A percentile compares a stretch with the other conserved stretches of the same genome.
phyloP scores from a whole-genome alignment of 2,329 filamentous ascomycete species.

The Fusarium agapanthi region DNA sequence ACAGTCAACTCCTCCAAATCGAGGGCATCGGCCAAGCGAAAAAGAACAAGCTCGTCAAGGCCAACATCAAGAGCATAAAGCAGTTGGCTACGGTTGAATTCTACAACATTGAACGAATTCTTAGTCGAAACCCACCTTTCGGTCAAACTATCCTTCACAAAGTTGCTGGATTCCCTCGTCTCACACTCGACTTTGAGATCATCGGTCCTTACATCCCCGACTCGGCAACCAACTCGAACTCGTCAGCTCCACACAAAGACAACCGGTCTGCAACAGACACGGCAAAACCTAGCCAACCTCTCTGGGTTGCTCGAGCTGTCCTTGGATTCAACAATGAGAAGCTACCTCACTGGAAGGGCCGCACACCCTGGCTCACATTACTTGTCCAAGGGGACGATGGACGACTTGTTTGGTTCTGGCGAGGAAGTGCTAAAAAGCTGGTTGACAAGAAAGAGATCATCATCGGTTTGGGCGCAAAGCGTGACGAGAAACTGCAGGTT shows the following conservation, averaged over 20 bases:
- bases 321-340: conserved; percentile 76
- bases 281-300: not conserved
- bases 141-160: conserved; percentile 74
- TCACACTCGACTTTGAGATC: conserved; percentile 54
- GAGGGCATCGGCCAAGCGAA: conserved; percentile 78
- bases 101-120: conserved; percentile 76
- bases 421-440: conserved; percentile 70
- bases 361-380: conserved; percentile 74
- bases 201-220: conserved; percentile 24
- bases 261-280: not conserved
- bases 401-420: conserved; percentile 72
- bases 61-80: conserved; percentile 76
- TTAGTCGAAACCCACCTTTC: conserved; percentile 85
- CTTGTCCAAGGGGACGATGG: conserved; percentile 68
- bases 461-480: conserved; percentile 63
- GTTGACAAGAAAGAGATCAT: conserved; percentile 65
- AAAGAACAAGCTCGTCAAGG: conserved; percentile 76
- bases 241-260: not conserved
- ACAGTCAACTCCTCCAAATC: conserved; percentile 84
- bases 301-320: conserved; percentile 65
- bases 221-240: not conserved
- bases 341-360: conserved; percentile 69
- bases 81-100: conserved; percentile 73
- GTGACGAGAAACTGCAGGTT: conserved; percentile 65
- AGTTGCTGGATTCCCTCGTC: conserved; percentile 73